phyloP scores from a whole-genome alignment of 805 yeast genomes.

The Sugiyamaella marilandica region DNA sequence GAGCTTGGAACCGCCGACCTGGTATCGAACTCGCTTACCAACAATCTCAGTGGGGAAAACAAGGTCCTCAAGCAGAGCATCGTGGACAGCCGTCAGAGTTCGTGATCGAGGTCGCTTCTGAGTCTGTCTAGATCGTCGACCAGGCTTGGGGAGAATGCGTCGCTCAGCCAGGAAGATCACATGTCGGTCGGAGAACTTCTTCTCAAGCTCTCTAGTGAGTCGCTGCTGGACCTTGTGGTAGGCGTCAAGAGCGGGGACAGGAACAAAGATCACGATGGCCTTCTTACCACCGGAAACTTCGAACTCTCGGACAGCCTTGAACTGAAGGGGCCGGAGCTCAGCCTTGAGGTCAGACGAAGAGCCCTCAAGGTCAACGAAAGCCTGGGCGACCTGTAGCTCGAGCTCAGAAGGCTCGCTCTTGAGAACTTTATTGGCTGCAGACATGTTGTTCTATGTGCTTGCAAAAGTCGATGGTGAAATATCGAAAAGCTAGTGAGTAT shows the following conservation, averaged over 20 bases:
- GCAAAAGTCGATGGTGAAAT: slow-evolving; percentile 2
- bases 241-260: slow-evolving; percentile 96
- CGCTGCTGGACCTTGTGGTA: slow-evolving; percentile 90
- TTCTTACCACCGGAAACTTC: slow-evolving; percentile 98
- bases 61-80: slow-evolving; percentile 96
- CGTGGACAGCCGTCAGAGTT: slow-evolving; percentile 98
- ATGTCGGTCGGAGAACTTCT: slow-evolving; percentile 99
- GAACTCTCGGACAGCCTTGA: slow-evolving; percentile 97
- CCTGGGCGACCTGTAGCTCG: slow-evolving; percentile 99
- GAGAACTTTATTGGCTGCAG: slow-evolving; percentile 95
- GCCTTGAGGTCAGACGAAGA: slow-evolving; percentile 94
- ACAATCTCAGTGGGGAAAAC: slow-evolving; percentile 99
- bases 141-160: slow-evolving; percentile 98
- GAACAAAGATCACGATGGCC: slow-evolving; percentile 97
- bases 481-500: background rate
- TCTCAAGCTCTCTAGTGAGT: slow-evolving; percentile 98
- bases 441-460: slow-evolving; percentile 48
- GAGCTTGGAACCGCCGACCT: slow-evolving; percentile 97
- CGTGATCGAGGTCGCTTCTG: slow-evolving; percentile 99
- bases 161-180: slow-evolving; percentile 99
- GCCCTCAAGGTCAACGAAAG: slow-evolving; percentile 91
- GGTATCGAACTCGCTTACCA: slow-evolving; percentile 99
- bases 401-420: slow-evolving; percentile 94
- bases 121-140: slow-evolving; percentile 84
- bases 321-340: slow-evolving; percentile 96